Evolutionary conservation across 352 stramenopile species (phyloP).

Genomic region (Phytophthora melonis): DNA sequence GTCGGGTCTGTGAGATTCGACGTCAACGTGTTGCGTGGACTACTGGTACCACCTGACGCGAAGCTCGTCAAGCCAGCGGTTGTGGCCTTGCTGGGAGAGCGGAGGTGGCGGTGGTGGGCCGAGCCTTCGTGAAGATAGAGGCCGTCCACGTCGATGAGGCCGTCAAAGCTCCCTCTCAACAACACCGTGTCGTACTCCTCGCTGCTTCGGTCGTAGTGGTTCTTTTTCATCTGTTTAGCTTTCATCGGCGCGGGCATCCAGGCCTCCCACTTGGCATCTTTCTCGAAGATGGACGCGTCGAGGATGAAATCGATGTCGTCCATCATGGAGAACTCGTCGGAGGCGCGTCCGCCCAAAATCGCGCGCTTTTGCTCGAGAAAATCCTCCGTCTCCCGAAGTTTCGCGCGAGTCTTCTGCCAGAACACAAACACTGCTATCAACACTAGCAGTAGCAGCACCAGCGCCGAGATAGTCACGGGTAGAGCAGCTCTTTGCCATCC

Average conservation of each 20-base stretch:
- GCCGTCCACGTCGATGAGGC: slow-evolving; percentile 8
- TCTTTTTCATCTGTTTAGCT: slow-evolving; percentile 6
- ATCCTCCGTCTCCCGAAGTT: slow-evolving; percentile 20
- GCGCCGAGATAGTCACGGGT: slow-evolving; percentile 22
- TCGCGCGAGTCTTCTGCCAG: slow-evolving; percentile 20
- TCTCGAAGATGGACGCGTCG: slow-evolving; percentile 28
- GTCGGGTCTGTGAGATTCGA: slow-evolving; percentile 16
- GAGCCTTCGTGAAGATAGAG: slow-evolving; percentile 22
- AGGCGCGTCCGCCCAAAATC: slow-evolving; percentile 29
- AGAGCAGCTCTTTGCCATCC: slow-evolving; percentile 33
- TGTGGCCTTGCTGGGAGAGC: slow-evolving; percentile 30
- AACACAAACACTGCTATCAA: slow-evolving; percentile 15
- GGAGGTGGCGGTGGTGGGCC: slow-evolving; percentile 11
- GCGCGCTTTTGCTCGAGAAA: slow-evolving; percentile 28
- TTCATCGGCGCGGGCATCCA: slow-evolving; percentile 17
- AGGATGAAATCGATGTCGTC: slow-evolving; percentile 44
- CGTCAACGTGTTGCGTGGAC: slow-evolving; percentile 26
- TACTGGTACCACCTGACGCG: slow-evolving; percentile 18
- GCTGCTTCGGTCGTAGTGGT: not conserved
- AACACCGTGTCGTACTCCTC: slow-evolving; percentile 23
- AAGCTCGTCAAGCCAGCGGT: slow-evolving; percentile 35
- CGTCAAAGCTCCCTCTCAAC: slow-evolving; percentile 18
- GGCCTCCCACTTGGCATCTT: slow-evolving; percentile 18
- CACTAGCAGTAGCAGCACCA: slow-evolving; percentile 27
- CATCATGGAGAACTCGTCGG: slow-evolving; percentile 33